Evolutionary conservation across 805 yeast species (phyloP).

Genomic region (Candida insectorum): DNA sequence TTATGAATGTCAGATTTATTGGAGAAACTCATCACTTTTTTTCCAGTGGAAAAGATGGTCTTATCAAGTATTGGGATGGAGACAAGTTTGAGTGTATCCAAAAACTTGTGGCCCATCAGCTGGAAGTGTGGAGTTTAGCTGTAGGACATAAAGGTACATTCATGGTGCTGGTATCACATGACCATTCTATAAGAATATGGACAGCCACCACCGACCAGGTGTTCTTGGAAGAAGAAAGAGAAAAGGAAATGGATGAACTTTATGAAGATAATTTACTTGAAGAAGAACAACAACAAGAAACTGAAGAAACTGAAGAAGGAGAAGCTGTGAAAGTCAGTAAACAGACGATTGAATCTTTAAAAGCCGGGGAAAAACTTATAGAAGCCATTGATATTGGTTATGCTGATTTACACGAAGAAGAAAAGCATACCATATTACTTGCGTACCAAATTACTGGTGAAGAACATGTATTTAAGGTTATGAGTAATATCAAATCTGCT

Average conservation of each 20-base stretch:
- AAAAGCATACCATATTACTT: constrained; percentile 65
- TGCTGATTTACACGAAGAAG: constrained; percentile 58
- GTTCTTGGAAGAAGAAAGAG: constrained; percentile 95
- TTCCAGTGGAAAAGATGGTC: constrained; percentile 84
- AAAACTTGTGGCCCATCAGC: constrained; percentile 75
- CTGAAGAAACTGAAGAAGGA: constrained; percentile 41
- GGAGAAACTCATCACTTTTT: constrained; percentile 88
- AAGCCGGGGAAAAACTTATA: constrained; percentile 89
- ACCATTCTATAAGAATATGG: constrained; percentile 93
- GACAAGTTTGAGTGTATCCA: constrained; percentile 94
- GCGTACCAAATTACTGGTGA: constrained; percentile 73
- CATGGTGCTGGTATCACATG: constrained; percentile 84
- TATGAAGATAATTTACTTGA: constrained; percentile 74
- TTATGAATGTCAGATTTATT: constrained; percentile 81
- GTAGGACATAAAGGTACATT: constrained; percentile 68
- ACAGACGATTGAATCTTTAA: constrained; percentile 86
- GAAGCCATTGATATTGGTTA: constrained; percentile 86
- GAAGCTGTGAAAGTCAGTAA: constrained; percentile 66
- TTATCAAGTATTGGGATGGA: constrained; percentile 97
- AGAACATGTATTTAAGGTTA: constrained; percentile 70
- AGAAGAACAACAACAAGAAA: constrained; percentile 26
- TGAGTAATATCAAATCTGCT: constrained; percentile 69
- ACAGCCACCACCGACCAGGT: constrained; percentile 89
- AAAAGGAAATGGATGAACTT: constrained; percentile 88
- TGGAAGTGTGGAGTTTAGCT: constrained; percentile 93